These are phyloP conservation scores for Zygosaccharomyces sapae DNA, from an alignment of 1,139 yeast genomes.

Conservation along the genomic window DNA sequence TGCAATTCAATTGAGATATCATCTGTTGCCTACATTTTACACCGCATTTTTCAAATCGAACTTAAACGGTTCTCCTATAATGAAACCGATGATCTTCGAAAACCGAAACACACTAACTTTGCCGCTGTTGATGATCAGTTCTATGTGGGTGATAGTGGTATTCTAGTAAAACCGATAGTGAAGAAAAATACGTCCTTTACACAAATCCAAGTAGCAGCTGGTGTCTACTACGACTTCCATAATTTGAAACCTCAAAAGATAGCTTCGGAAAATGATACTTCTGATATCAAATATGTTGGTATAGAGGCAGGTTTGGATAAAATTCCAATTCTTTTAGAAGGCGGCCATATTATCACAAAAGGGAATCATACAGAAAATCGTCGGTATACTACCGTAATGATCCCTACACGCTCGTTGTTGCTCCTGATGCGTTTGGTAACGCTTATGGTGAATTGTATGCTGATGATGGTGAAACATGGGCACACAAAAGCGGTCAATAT, in stretches of 20 bases:
- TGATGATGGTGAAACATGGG: slow-evolving; percentile 80
- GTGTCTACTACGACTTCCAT: slow-evolving; percentile 55
- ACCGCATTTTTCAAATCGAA: slow-evolving; percentile 73
- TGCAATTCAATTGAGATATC: slow-evolving; percentile 69
- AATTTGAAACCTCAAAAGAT: slow-evolving; percentile 37
- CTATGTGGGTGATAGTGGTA: slow-evolving; percentile 66
- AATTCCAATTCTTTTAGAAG: slow-evolving; percentile 70
- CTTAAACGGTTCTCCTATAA: slow-evolving; percentile 59
- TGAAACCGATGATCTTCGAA: slow-evolving; percentile 72
- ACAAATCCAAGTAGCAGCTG: slow-evolving; percentile 60
- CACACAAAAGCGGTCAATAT: slow-evolving; percentile 49
- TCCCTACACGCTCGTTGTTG: slow-evolving; percentile 76
- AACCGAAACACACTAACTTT: slow-evolving; percentile 46
- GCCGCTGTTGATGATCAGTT: slow-evolving; percentile 79
- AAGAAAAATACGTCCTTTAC: slow-evolving; percentile 47
- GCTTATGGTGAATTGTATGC: slow-evolving; percentile 66
- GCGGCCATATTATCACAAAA: slow-evolving; percentile 72
- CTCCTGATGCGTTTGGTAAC: slow-evolving; percentile 46
- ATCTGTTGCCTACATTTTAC: slow-evolving; percentile 71
- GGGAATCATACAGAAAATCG: slow-evolving; percentile 76
- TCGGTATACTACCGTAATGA: slow-evolving; percentile 71
- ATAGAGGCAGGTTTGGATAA: slow-evolving; percentile 52
- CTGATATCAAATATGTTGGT: slow-evolving; percentile 9
- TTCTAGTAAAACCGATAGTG: slow-evolving; percentile 79
- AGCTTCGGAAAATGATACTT: slow-evolving; percentile 38